Evolutionary conservation across 345 rosid genomes (phyloP), one percentile per base, ranked within the genome.

Genomic region (sweet orange (Citrus sinensis)): DNA sequence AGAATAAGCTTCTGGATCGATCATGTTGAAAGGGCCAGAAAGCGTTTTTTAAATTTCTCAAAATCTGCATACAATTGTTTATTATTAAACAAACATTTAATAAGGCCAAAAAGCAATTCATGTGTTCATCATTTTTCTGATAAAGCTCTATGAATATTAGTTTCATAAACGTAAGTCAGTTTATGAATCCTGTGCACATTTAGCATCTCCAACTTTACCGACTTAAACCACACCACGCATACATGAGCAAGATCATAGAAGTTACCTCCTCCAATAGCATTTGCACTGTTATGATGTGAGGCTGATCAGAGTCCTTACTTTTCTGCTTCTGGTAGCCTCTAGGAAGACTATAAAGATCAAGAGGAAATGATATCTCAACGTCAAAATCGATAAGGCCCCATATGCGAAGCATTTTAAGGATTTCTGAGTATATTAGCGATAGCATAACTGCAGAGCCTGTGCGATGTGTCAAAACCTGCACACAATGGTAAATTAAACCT

Each of bases 21-120:
- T 85, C 88, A 78, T 81, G 78, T 76, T 86, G 88, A 87, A 89
- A 91, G 71, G 95, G 95, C 95, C 93, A 91, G 81, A 91, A 89
- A 77, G 88, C 87, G 75, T 54, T 86, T 85, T 89, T 91, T 85
- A 89, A 85, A 81, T 78, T 81, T 79, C 82, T 82, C 77, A 89
- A 84, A 56, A 85, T 76, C 92, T 88, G 87, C 82, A 80, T 16
- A 64, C 24, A 9, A 54, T n/a, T 32, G 11, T 54, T 51, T 40
- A 10, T 35, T 2, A 65, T 40, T 25, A 66, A 51, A 27, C 22
- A 70, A 58, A 78, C 17, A 40, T 6, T 55, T 56, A 42, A 27
- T 3, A 6, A 13, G 58, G 40, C 32, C 35, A 30, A 25, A 49
- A 35, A 64, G 39, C 24, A 64, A 30, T 64, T 20, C n/a, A 64